Percentiles rank a stretch among this genome's conserved stretches.
These are phyloP conservation scores for Lachnellula arida DNA, from an alignment of 2,329 filamentous ascomycete genomes.

Conservation along the genomic window DNA sequence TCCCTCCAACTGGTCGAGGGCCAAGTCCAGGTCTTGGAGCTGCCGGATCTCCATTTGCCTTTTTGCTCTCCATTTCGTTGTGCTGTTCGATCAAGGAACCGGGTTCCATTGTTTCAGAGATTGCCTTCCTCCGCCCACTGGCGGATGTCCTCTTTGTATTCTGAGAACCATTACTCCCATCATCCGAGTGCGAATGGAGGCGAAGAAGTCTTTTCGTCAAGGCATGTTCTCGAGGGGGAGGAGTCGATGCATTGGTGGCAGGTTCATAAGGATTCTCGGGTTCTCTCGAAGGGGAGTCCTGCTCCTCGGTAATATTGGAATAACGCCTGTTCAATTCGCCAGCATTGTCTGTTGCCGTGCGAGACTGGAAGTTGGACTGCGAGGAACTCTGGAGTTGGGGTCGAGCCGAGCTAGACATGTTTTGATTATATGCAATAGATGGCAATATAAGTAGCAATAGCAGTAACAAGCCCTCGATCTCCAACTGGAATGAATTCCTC, in stretches of 20 bases:
- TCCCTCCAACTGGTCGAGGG: slow-evolving; percentile 35
- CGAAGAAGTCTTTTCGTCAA: slow-evolving; percentile 19
- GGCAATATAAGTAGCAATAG: background rate
- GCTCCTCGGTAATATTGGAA: slow-evolving; percentile 19
- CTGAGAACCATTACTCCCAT: slow-evolving; percentile 6
- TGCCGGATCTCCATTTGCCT: slow-evolving; percentile 29
- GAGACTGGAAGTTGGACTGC: slow-evolving; percentile 40
- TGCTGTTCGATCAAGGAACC: slow-evolving; percentile 24
- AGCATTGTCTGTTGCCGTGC: slow-evolving; percentile 40
- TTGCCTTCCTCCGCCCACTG: slow-evolving; percentile 9
- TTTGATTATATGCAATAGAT: background rate
- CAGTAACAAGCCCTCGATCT: no score
- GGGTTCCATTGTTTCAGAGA: slow-evolving; percentile 7
- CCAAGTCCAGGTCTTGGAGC: slow-evolving; percentile 35
- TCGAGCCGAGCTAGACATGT: slow-evolving; percentile 6
- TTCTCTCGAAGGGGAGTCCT: slow-evolving; percentile 1
- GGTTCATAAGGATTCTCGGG: slow-evolving; percentile 26
- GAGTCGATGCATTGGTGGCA: slow-evolving; percentile 20
- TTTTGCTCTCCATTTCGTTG: slow-evolving; percentile 24
- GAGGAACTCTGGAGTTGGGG: slow-evolving; percentile 1
- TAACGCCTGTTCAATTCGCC: slow-evolving; percentile 39
- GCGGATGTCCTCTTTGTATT: slow-evolving; percentile 6
- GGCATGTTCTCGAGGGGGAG: slow-evolving; percentile 22
- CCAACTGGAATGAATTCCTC: background rate
- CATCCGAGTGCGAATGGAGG: slow-evolving; percentile 16